Evolutionary conservation across 345 rosid genomes (phyloP).

Genomic region (Zanthoxylum bungeanum): DNA sequence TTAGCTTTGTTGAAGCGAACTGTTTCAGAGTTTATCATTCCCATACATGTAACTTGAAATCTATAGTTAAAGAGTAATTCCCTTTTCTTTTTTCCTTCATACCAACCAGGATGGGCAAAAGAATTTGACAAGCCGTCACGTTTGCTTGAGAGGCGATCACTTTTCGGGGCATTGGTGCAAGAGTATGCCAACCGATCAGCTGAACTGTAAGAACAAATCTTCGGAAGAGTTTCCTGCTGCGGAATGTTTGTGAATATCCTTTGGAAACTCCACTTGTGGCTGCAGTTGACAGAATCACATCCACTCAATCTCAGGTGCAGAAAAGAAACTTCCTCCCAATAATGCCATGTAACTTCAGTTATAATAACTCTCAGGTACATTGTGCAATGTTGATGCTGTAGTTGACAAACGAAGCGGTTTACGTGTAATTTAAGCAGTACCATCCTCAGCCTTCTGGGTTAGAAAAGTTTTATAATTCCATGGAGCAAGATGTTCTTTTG

Average conservation of each 20-base stretch:
- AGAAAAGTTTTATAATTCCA: background rate
- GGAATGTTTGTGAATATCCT: background rate
- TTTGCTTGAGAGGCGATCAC: constrained; percentile 59
- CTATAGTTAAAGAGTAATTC: background rate
- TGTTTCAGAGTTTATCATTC: too few relatives aligned
- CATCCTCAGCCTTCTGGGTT: background rate
- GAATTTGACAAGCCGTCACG: constrained; percentile 53
- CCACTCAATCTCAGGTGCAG: background rate
- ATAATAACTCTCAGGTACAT: background rate
- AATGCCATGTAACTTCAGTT: background rate
- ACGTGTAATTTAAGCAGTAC: background rate
- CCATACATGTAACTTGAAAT: background rate
- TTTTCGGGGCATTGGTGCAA: constrained; percentile 79
- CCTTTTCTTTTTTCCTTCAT: background rate
- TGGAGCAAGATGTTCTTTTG: background rate
- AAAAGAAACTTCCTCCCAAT: background rate
- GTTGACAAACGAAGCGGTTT: background rate
- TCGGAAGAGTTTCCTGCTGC: background rate
- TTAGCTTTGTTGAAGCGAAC: background rate
- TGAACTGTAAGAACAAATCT: constrained; percentile 35
- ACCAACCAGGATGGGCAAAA: constrained; percentile 54
- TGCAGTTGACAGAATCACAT: background rate
- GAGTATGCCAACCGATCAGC: constrained; percentile 81
- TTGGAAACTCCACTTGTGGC: background rate
- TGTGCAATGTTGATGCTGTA: background rate